These are phyloP conservation scores for Antrodiella citrinella DNA, from an alignment of 768 basidiomycete species.

Conservation along the genomic window DNA sequence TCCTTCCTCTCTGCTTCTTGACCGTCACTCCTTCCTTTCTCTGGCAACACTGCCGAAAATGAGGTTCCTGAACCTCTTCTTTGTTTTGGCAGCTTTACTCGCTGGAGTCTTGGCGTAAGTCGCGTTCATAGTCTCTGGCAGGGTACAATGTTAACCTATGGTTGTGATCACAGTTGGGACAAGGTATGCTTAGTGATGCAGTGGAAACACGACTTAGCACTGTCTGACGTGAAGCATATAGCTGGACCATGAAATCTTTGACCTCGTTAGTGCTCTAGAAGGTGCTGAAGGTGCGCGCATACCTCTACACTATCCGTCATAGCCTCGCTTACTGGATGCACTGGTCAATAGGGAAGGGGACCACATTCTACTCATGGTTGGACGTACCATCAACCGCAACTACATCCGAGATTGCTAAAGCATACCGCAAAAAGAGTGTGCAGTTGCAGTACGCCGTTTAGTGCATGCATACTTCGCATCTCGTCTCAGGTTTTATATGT, in stretches of 20 bases:
- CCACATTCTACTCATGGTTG: constrained; percentile 95
- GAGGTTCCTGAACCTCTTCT: background rate
- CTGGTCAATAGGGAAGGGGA: constrained; percentile 56
- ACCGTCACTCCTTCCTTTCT: background rate
- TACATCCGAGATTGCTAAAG: constrained; percentile 72
- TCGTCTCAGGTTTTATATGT: too few relatives aligned
- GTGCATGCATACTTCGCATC: too few relatives aligned
- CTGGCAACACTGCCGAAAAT: background rate
- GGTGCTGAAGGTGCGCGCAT: constrained; percentile 57
- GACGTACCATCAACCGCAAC: constrained; percentile 70
- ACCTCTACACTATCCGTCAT: background rate
- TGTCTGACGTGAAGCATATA: too few relatives aligned
- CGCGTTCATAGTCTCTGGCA: too few relatives aligned
- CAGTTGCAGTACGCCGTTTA: constrained; percentile 79
- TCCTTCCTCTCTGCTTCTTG: background rate
- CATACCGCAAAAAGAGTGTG: constrained; percentile 89
- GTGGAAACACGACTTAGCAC: too few relatives aligned
- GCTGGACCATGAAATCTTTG: constrained; percentile 97
- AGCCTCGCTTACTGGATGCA: background rate
- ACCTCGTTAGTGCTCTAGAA: constrained; percentile 78
- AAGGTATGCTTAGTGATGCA: constrained; percentile 1
- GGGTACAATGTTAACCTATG: too few relatives aligned
- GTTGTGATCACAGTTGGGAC: background rate
- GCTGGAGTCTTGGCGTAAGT: background rate
- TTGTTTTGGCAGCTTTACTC: background rate